Conservation (phyloP, 1,284 basidiomycete species). For the Chalciporus piperatoides region DNA sequence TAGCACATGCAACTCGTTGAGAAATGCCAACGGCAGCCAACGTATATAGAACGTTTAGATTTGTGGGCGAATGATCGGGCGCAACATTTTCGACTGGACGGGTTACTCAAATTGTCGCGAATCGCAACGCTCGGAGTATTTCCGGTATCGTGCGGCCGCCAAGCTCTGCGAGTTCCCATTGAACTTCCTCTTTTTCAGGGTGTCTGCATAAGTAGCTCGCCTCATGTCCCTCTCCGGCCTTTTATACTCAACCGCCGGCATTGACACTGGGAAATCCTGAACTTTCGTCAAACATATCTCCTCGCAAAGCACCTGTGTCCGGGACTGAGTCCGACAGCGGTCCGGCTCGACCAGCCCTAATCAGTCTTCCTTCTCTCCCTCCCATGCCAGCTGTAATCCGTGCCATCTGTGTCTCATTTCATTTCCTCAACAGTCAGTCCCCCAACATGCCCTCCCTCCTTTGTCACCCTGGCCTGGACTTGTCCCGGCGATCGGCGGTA, state of each 20-base stretch:
- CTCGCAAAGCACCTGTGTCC: too few species aligned
- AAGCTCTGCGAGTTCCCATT: neutral
- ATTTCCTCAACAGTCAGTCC: neutral
- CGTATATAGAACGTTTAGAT: slow-evolving; percentile 20
- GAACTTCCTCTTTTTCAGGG: neutral
- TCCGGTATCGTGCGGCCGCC: slow-evolving; percentile 19
- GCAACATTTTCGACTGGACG: slow-evolving; percentile 8
- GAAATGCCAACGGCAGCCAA: slow-evolving; percentile 7
- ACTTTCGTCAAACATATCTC: neutral
- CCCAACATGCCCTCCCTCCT: neutral
- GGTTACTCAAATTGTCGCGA: slow-evolving; percentile 5
- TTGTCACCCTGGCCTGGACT: neutral
- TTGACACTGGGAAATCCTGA: too few species aligned
- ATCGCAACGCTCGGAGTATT: slow-evolving; percentile 12
- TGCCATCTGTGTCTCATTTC: slow-evolving; percentile 3
- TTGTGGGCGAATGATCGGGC: slow-evolving; percentile 23
- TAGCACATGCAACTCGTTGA: slow-evolving; percentile 25
- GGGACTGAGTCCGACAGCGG: too few species aligned
- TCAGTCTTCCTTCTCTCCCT: slow-evolving; percentile 1
- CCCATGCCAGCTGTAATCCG: slow-evolving; percentile 3
- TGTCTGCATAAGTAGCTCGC: neutral
- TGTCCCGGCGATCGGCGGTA: slow-evolving; percentile 22
- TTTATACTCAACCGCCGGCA: slow-evolving; percentile 8
- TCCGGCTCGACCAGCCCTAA: neutral
- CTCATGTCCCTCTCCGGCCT: neutral